Conservation (phyloP, 2,329 filamentous ascomycete species). For the Aspergillus fischeri region DNA sequence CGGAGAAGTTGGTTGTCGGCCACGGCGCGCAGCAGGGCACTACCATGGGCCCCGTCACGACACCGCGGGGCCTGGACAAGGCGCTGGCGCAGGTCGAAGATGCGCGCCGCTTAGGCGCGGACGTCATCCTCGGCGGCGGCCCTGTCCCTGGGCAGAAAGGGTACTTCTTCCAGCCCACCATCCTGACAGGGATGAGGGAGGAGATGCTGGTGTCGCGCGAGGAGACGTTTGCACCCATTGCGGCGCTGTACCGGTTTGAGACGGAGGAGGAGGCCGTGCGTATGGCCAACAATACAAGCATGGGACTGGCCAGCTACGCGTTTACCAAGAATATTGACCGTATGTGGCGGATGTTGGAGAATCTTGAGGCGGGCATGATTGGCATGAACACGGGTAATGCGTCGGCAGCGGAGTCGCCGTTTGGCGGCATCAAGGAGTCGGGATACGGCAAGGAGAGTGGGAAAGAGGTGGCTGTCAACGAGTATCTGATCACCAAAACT, state of each 20-base stretch:
- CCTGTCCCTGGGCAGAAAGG: constrained; percentile 49
- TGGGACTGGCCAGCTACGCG: constrained; percentile 64
- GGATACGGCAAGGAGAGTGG: constrained; percentile 66
- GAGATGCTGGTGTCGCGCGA: constrained; percentile 57
- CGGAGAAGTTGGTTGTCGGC: constrained; percentile 53
- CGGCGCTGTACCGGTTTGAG: constrained; percentile 61
- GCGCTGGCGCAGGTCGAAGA: constrained; percentile 59
- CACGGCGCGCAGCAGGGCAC: constrained; percentile 53
- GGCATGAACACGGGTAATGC: constrained; percentile 62
- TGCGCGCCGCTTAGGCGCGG: constrained; percentile 59
- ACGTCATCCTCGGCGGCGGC: constrained; percentile 58
- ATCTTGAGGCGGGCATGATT: constrained; percentile 66
- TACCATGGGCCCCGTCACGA: constrained; percentile 60
- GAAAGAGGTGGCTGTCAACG: constrained; percentile 61
- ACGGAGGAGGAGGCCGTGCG: constrained; percentile 61
- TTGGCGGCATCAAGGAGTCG: constrained; percentile 64
- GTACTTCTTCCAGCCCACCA: constrained; percentile 68
- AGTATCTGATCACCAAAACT: constrained; percentile 62
- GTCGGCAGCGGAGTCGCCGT: constrained; percentile 64
- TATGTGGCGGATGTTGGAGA: constrained; percentile 62
- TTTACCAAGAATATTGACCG: constrained; percentile 67
- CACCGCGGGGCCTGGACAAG: constrained; percentile 53
- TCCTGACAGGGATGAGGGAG: constrained; percentile 56
- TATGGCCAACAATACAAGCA: constrained; percentile 58
- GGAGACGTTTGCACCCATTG: constrained; percentile 63